Evolutionary conservation across 176 grass and related monocot species (phyloP), one percentile per base, ranked within the genome.

Genomic region (Thinopyrum elongatum): DNA sequence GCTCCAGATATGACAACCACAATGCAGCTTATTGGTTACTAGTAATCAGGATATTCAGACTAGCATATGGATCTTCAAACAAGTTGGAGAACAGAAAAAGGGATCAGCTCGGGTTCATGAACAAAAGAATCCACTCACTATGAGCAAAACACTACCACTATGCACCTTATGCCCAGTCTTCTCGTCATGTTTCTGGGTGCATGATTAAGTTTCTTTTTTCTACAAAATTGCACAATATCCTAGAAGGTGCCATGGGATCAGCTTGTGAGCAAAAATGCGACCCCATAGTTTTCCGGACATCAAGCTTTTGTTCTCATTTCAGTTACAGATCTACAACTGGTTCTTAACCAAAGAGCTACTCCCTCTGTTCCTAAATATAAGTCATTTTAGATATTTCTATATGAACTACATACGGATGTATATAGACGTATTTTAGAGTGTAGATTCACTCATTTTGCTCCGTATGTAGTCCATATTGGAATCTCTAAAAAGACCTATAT

Each of bases 21-120:
- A 66, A 34, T 68, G 63, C 63, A 81, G 63, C 42, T 66, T 66
- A 65, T 80, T 81, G 39, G 28, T 30, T 33, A 34, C 79, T 51
- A 68, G 28, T 81, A 68, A 68, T 51, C 19, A 68, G 39, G 26
- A 68, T 68, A 80, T 16, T 49, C 10, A 11, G 21, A 46, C 19
- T 28, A 66, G 62, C 79, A 51, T 26, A 49, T 51, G 11, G 17
- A 68, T 81, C 61, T 81, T 66, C 61, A 22, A 61, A 65, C 19
- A 65, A 41, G 58, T 79, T 26, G 16, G 60, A 46, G 61, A 67
- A 49, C 9, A 22, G 42, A 68, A 51, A 51, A 67, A 68, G 28
- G 16, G 63, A 31, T 46, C 17, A 39, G 59, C 23, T 80, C 4
- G 8, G 59, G 9, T 41, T 79, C 11, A 39, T 79, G 34, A 26